Conservation (phyloP, 2,329 filamentous ascomycete genomes). For the Tolypocladium inflatum region DNA sequence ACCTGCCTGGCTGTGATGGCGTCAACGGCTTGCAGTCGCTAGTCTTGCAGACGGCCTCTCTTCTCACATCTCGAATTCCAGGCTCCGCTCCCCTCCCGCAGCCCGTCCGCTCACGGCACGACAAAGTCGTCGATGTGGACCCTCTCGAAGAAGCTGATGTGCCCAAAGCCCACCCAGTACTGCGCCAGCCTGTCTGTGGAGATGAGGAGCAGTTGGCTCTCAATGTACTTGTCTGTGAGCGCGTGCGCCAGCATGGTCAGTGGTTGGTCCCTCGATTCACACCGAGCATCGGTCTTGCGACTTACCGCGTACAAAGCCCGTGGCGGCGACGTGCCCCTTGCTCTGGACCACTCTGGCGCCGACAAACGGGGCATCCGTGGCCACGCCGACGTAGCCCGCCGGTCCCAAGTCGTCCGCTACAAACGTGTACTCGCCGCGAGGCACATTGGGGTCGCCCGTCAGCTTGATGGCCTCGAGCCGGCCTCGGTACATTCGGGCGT, state of each 20-base stretch:
- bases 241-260: not conserved
- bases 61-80: not conserved
- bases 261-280: not conserved
- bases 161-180: conserved; percentile 61
- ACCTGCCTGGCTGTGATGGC: not conserved
- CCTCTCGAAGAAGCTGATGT: conserved; percentile 52
- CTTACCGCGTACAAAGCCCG: conserved; percentile 65
- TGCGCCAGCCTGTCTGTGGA: conserved; percentile 71
- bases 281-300: not conserved
- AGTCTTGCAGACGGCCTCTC: not conserved
- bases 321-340: conserved; percentile 66
- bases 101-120: conserved; percentile 8
- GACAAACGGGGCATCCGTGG: conserved; percentile 58
- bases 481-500: conserved; percentile 49
- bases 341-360: conserved; percentile 66
- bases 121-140: conserved; percentile 48
- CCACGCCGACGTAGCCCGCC: conserved; percentile 52
- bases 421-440: conserved; percentile 77
- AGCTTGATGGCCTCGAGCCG: conserved; percentile 78
- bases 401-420: conserved; percentile 67
- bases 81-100: not conserved
- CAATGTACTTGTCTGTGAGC: conserved; percentile 58
- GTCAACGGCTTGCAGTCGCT: not conserved
- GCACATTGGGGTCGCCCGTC: conserved; percentile 85
- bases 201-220: conserved; percentile 68